A percentile compares a stretch with the other conserved stretches of the same genome.
Evolutionary conservation across 257 asterid species (phyloP).

Genomic region (Solanum megistacrolobum): DNA sequence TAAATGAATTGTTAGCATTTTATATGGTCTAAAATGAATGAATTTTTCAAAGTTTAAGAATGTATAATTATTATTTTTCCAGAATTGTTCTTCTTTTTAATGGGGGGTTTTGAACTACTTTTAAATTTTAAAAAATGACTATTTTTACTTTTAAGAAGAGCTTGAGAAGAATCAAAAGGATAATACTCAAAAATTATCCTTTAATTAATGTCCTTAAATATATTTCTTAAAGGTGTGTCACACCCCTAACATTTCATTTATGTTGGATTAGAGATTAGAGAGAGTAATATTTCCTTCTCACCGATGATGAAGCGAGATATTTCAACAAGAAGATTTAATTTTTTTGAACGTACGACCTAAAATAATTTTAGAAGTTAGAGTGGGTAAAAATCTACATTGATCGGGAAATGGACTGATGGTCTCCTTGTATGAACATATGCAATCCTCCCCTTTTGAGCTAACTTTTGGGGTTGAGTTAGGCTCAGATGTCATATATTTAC

Average conservation of each 20-base stretch:
- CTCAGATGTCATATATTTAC: too few species aligned
- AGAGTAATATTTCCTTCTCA: not conserved
- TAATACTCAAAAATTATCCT: not conserved
- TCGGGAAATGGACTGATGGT: too few species aligned
- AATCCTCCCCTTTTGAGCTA: too few species aligned
- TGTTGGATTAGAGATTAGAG: not conserved
- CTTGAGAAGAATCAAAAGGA: not conserved
- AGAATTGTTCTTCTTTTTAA: too few species aligned
- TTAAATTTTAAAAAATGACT: too few species aligned
- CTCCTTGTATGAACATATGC: too few species aligned
- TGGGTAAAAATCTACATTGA: too few species aligned
- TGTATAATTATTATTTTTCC: too few species aligned
- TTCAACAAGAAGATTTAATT: not conserved
- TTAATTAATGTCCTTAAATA: not conserved
- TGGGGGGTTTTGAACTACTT: not conserved
- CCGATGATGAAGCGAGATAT: not conserved
- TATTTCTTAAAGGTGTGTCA: not conserved
- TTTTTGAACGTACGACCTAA: not conserved
- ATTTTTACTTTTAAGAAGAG: not conserved
- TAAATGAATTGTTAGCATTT: not conserved
- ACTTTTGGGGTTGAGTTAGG: too few species aligned
- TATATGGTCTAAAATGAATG: not conserved
- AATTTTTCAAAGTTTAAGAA: not conserved
- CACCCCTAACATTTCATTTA: not conserved
- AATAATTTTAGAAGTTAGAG: too few species aligned